phyloP scores from a whole-genome alignment of 2,329 filamentous ascomycete species.

The Aspergillus tanneri region DNA sequence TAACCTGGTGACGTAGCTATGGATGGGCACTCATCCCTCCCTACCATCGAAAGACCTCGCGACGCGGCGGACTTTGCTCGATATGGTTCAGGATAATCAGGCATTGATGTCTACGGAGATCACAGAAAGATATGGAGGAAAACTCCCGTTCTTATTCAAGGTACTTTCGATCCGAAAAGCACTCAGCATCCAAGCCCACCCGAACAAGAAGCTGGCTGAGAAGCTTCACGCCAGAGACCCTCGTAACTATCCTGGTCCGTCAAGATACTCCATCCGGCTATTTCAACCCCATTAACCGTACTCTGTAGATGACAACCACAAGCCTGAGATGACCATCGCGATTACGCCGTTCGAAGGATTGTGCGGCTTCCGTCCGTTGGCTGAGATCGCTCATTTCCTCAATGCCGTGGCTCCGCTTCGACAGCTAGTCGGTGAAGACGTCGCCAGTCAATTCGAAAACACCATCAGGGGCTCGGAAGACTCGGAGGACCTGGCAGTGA shows the following conservation, averaged over 20 bases:
- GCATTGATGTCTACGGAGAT: slow-evolving; percentile 74
- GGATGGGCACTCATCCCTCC: slow-evolving; percentile 98
- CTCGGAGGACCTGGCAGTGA: slow-evolving; percentile 46
- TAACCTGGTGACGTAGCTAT: slow-evolving; percentile 60
- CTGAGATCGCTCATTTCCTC: slow-evolving; percentile 84
- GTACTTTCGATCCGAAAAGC: slow-evolving; percentile 95
- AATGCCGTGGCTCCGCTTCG: slow-evolving; percentile 63
- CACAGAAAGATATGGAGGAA: slow-evolving; percentile 70
- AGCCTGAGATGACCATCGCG: slow-evolving; percentile 98
- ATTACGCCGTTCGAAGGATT: slow-evolving; percentile 94
- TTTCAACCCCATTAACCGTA: neutral
- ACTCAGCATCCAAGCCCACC: slow-evolving; percentile 94
- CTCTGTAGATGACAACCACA: slow-evolving; percentile 85
- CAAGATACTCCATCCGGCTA: slow-evolving; percentile 10
- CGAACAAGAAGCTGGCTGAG: slow-evolving; percentile 92
- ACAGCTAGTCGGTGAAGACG: slow-evolving; percentile 59
- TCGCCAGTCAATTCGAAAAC: slow-evolving; percentile 56
- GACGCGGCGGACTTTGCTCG: slow-evolving; percentile 81
- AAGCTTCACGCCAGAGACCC: slow-evolving; percentile 80
- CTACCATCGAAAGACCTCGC: slow-evolving; percentile 87
- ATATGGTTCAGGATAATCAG: slow-evolving; percentile 83
- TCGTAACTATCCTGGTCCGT: slow-evolving; percentile 87
- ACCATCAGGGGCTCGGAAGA: slow-evolving; percentile 57
- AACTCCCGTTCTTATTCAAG: slow-evolving; percentile 96
- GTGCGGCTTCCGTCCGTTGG: slow-evolving; percentile 87